These are phyloP conservation scores for Cladosporium austrohemisphaericum DNA, from an alignment of 2,329 filamentous ascomycete species.

Conservation along the genomic window DNA sequence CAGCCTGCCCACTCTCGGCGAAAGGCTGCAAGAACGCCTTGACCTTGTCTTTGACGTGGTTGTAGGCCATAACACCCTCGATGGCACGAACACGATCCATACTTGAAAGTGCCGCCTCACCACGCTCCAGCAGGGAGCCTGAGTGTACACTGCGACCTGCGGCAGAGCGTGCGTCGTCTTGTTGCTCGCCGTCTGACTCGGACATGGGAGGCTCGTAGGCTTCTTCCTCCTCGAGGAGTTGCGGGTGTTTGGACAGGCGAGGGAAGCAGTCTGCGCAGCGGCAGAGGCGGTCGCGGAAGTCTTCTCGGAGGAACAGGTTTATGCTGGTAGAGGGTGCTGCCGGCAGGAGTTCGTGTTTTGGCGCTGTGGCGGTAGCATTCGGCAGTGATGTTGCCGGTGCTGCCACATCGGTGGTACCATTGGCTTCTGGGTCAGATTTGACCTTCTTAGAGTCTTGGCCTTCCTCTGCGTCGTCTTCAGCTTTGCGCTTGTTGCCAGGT, in stretches of 20 bases:
- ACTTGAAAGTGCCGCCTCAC: conserved; percentile 85
- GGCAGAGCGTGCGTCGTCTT: conserved; percentile 44
- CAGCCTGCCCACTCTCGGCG: conserved; percentile 81
- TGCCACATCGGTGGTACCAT: neutral
- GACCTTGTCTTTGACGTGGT: conserved; percentile 92
- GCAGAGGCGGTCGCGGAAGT: conserved; percentile 80
- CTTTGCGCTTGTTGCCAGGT: conserved; percentile 47
- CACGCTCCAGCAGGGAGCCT: conserved; percentile 81
- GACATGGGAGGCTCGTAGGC: conserved; percentile 89
- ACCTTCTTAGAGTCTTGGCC: conserved; percentile 28
- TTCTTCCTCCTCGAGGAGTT: conserved; percentile 91
- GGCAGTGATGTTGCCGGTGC: neutral
- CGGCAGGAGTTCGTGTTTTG: conserved; percentile 48
- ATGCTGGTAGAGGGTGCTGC: conserved; percentile 56
- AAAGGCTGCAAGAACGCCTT: conserved; percentile 92
- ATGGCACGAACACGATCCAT: conserved; percentile 92
- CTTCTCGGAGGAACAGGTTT: conserved; percentile 75
- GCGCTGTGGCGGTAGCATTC: too few species aligned
- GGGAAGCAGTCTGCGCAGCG: conserved; percentile 78
- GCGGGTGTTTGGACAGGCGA: conserved; percentile 64
- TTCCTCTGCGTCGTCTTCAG: conserved; percentile 36
- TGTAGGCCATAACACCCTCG: conserved; percentile 95
- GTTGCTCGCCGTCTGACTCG: conserved; percentile 49
- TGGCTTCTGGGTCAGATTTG: conserved; percentile 21
- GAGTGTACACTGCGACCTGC: conserved; percentile 58